Percentiles rank a stretch among this genome's conserved stretches.
phyloP scores from a whole-genome alignment of 2,329 filamentous ascomycete genomes.

The Colletotrichum lupini region DNA sequence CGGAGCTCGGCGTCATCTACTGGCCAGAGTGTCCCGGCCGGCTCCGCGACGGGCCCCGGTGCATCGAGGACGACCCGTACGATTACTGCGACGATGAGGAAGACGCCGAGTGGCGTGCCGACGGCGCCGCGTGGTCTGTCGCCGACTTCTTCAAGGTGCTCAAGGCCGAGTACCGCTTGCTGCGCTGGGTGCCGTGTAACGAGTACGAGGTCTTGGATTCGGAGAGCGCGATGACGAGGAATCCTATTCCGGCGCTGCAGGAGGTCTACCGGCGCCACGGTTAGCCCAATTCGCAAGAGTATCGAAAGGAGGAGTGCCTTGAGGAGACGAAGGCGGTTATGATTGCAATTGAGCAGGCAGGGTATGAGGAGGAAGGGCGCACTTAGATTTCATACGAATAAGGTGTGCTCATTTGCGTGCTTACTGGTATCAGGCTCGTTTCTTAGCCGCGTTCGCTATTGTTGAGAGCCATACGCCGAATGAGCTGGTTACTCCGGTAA shows the following conservation, averaged over 20 bases:
- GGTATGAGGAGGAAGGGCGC: neutral
- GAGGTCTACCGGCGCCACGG: conserved; percentile 45
- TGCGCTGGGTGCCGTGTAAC: conserved; percentile 38
- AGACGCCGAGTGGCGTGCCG: conserved; percentile 40
- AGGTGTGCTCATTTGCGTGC: neutral
- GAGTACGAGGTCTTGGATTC: conserved; percentile 37
- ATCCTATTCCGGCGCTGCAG: conserved; percentile 35
- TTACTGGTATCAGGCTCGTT: too few relatives aligned
- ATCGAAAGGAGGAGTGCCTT: conserved; percentile 41
- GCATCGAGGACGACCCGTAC: conserved; percentile 37
- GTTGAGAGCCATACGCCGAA: too few relatives aligned
- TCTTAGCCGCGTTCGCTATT: too few relatives aligned
- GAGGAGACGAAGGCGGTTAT: neutral
- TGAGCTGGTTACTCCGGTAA: too few relatives aligned
- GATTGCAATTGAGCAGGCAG: neutral
- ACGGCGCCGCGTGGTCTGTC: conserved; percentile 38
- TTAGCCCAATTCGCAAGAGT: conserved; percentile 44
- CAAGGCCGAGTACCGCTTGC: conserved; percentile 39
- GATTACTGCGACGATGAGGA: conserved; percentile 40
- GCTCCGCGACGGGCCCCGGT: conserved; percentile 10
- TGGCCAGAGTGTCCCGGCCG: conserved; percentile 39
- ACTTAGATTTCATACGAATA: neutral
- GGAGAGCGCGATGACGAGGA: conserved; percentile 15
- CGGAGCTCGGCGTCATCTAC: conserved; percentile 41
- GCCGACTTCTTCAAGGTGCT: conserved; percentile 41